Evolutionary conservation across 139 green algal species (phyloP).

Genomic region (Micromonas pusilla): DNA sequence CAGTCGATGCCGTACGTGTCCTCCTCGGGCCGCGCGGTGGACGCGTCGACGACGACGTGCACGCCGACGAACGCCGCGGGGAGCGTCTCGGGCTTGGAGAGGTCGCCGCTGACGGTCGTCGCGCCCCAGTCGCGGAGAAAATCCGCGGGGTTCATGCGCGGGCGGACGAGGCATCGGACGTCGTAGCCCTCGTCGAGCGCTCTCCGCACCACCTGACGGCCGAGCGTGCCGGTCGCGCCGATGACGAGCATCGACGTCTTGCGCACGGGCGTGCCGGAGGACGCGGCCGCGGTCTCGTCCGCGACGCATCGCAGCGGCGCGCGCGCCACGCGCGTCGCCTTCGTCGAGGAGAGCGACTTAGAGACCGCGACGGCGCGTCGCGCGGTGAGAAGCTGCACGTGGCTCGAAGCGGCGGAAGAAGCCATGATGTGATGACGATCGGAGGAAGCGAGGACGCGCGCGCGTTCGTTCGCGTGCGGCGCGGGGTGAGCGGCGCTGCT

Average conservation of each 20-base stretch:
- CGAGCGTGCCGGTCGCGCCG: slow-evolving; percentile 91
- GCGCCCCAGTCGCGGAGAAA: slow-evolving; percentile 98
- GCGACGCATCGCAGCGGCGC: background rate
- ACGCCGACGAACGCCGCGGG: slow-evolving; percentile 93
- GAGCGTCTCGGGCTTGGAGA: slow-evolving; percentile 82
- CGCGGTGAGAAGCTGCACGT: no score
- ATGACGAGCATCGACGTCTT: slow-evolving; percentile 88
- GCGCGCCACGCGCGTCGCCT: background rate
- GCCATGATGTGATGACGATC: no score
- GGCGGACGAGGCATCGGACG: slow-evolving; percentile 89
- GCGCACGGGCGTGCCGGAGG: slow-evolving; percentile 62
- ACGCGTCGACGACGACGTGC: slow-evolving; percentile 91
- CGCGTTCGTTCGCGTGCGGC: no score
- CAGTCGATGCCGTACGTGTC: slow-evolving; percentile 82
- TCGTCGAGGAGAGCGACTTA: background rate
- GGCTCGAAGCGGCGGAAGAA: no score
- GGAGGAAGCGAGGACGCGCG: no score
- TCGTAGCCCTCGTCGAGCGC: slow-evolving; percentile 98
- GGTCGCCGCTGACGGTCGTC: slow-evolving; percentile 84
- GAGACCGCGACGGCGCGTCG: no score
- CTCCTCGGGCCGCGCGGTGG: slow-evolving; percentile 93
- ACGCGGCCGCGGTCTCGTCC: background rate
- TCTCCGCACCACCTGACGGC: slow-evolving; percentile 86
- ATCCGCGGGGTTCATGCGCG: slow-evolving; percentile 83
- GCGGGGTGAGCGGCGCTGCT: no score